A percentile compares a stretch with the other conserved stretches of the same genome.
Evolutionary conservation across 768 basidiomycete genomes (phyloP).

Genomic region (Psilocybe azurescens): DNA sequence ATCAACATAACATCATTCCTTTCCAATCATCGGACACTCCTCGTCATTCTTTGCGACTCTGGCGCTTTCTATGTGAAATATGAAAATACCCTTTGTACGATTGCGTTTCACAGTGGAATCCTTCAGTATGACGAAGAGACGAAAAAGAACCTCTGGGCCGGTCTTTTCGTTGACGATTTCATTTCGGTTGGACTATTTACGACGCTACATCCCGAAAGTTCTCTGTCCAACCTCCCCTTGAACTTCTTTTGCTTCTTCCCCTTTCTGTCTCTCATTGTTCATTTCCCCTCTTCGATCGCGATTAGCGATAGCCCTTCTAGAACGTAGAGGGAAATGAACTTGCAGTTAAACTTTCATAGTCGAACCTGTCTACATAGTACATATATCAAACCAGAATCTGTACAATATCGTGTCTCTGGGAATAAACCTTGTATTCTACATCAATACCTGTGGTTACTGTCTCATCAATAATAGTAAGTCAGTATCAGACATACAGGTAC

Average conservation of each 20-base stretch:
- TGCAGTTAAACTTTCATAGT: conserved; percentile 5
- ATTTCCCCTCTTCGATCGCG: conserved; percentile 11
- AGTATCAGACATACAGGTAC: too few species aligned
- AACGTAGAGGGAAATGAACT: not conserved
- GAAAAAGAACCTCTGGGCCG: not conserved
- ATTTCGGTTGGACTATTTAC: not conserved
- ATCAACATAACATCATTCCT: conserved; percentile 3
- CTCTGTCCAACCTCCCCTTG: not conserved
- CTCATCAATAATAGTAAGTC: not conserved
- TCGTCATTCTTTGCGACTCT: conserved; percentile 15
- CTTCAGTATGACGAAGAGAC: conserved; percentile 3
- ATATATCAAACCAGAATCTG: not conserved
- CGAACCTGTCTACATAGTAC: not conserved
- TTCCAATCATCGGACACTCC: conserved; percentile 13
- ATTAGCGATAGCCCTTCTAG: conserved; percentile 17
- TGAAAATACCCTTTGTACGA: conserved; percentile 1
- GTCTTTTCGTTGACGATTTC: not conserved
- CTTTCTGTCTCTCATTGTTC: conserved; percentile 3
- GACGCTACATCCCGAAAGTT: not conserved
- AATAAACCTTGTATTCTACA: conserved; percentile 2
- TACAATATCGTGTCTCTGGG: not conserved
- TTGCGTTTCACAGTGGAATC: not conserved
- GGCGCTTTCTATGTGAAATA: conserved; percentile 11
- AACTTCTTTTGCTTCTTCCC: not conserved
- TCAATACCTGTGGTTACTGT: not conserved